Evolutionary conservation across 1,284 basidiomycete species (phyloP).

Genomic region (Uromyces viciae-fabae): DNA sequence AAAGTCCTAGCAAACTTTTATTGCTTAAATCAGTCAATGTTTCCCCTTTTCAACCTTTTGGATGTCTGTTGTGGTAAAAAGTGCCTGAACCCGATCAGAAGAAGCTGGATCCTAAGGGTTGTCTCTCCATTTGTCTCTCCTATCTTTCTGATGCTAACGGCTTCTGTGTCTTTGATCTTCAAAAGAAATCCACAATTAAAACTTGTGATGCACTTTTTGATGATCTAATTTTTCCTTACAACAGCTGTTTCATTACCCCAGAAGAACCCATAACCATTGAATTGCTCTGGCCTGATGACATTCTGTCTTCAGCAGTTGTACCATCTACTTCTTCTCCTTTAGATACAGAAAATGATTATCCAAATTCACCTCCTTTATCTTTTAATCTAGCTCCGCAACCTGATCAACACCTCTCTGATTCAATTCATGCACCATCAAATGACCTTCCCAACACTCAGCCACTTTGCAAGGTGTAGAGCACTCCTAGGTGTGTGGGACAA

Average conservation of each 20-base stretch:
- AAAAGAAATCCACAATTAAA: neutral
- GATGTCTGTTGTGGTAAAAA: conserved; percentile 13
- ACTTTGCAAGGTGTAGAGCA: too few relatives aligned
- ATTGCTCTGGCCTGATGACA: neutral
- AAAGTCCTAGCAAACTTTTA: neutral
- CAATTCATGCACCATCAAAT: too few relatives aligned
- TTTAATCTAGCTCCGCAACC: neutral
- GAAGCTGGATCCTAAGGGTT: neutral
- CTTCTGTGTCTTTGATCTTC: neutral
- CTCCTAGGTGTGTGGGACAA: too few relatives aligned
- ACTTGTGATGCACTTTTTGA: neutral
- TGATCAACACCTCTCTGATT: neutral
- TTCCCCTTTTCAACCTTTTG: neutral
- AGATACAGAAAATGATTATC: conserved; percentile 6
- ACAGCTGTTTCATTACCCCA: neutral
- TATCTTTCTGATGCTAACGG: neutral
- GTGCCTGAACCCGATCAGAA: conserved; percentile 3
- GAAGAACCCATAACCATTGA: neutral
- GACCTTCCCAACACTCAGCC: too few relatives aligned
- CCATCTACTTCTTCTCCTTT: neutral
- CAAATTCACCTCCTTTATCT: neutral
- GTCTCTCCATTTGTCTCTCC: neutral
- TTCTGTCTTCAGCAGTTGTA: neutral
- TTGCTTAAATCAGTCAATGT: neutral
- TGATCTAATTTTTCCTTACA: neutral